Evolutionary conservation across 768 basidiomycete genomes (phyloP).

Genomic region (Chiua virens): DNA sequence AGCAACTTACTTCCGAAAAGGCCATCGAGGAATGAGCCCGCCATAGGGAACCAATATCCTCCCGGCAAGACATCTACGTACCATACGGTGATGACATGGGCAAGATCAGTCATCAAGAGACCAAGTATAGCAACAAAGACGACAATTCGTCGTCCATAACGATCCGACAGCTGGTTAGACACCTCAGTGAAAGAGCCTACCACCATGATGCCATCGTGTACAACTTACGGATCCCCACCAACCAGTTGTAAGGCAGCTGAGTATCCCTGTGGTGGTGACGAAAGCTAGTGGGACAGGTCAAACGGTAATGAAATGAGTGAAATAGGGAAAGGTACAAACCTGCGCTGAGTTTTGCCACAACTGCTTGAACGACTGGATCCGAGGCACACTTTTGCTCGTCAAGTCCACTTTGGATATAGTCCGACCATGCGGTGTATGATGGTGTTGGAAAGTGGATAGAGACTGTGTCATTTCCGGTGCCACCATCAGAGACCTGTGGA

Average conservation of each 20-base stretch:
- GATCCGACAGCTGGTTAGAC: slow-evolving; percentile 65
- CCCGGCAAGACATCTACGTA: slow-evolving; percentile 66
- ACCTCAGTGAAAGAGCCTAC: not conserved
- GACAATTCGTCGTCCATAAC: slow-evolving; percentile 66
- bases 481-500: not conserved
- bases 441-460: slow-evolving; percentile 3
- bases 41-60: slow-evolving; percentile 76
- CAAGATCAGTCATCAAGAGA: slow-evolving; percentile 59
- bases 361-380: slow-evolving; percentile 75
- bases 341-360: slow-evolving; percentile 63
- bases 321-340: slow-evolving; percentile 38
- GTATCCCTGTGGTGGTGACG: slow-evolving; percentile 62
- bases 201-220: not conserved
- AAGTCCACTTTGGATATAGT: not conserved
- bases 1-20: slow-evolving; percentile 60
- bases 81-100: slow-evolving; percentile 62
- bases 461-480: not conserved
- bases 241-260: slow-evolving; percentile 76
- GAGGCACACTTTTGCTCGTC: slow-evolving; percentile 46
- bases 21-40: slow-evolving; percentile 69
- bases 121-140: slow-evolving; percentile 64
- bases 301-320: not conserved
- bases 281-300: slow-evolving; percentile 46
- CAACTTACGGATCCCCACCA: slow-evolving; percentile 81
- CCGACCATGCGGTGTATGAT: not conserved